phyloP scores from a whole-genome alignment of 306 rosid genomes.

The Vicia villosa region DNA sequence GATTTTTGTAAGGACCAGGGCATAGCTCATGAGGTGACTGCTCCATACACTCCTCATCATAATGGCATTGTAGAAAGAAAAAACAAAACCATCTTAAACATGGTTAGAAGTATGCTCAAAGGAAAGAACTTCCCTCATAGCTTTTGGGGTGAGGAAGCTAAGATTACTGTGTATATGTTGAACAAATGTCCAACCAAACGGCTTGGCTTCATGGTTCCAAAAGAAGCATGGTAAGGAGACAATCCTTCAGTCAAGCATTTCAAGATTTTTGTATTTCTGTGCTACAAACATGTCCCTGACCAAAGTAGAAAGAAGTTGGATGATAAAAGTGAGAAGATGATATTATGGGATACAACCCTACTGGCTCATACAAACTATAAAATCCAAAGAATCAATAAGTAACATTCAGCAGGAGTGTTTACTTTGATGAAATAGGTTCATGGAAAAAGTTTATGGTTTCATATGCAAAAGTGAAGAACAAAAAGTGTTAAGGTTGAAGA shows the following conservation, averaged over 20 bases:
- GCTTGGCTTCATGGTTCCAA: background rate
- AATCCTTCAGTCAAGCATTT: background rate
- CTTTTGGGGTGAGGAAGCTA: background rate
- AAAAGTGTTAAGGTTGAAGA: too few relatives aligned
- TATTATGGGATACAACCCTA: too few relatives aligned
- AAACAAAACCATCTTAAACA: too few relatives aligned
- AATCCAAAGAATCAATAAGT: too few relatives aligned
- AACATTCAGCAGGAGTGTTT: too few relatives aligned
- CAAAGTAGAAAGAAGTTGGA: background rate
- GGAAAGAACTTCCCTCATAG: background rate
- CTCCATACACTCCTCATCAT: background rate
- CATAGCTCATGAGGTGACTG: background rate
- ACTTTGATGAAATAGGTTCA: too few relatives aligned
- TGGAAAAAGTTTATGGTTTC: too few relatives aligned
- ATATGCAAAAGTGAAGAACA: too few relatives aligned
- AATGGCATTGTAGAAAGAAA: background rate
- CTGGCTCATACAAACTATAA: too few relatives aligned
- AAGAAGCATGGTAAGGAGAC: background rate
- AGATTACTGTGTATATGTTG: too few relatives aligned
- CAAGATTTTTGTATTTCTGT: too few relatives aligned
- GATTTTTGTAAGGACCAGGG: background rate
- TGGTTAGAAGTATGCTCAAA: background rate
- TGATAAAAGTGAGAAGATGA: background rate
- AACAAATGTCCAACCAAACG: background rate
- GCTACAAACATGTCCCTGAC: background rate